Evolutionary conservation across 768 basidiomycete genomes (phyloP).

Genomic region (Lactarius hatsudake): DNA sequence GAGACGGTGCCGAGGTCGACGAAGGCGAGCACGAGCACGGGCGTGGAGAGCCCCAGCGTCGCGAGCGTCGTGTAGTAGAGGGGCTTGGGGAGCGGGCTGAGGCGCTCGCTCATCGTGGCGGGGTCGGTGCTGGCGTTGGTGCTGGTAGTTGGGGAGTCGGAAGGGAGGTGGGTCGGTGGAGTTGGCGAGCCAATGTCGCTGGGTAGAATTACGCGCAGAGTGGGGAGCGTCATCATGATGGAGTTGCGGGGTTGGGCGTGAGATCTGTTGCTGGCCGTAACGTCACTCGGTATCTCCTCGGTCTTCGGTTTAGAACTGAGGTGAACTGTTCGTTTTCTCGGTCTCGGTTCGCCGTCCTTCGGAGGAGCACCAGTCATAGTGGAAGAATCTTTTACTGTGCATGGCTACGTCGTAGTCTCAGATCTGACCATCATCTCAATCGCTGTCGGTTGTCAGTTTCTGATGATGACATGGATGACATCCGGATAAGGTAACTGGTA

Average conservation of each 20-base stretch:
- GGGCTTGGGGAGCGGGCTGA: neutral
- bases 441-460: neutral
- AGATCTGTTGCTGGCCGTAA: neutral
- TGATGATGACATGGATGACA: neutral
- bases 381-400: no score
- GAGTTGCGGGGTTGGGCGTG: neutral
- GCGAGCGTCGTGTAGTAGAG: conserved; percentile 3
- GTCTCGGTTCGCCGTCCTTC: neutral
- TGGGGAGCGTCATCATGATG: neutral
- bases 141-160: neutral
- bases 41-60: conserved; percentile 1
- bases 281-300: neutral
- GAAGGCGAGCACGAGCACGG: conserved; percentile 7
- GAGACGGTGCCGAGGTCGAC: conserved; percentile 16
- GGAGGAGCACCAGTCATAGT: neutral
- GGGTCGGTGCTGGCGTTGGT: neutral
- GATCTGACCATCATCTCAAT: neutral
- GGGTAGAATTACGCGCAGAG: neutral
- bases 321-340: neutral
- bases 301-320: neutral
- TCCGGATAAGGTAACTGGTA: neutral
- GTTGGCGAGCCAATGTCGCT: neutral
- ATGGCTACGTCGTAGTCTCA: neutral
- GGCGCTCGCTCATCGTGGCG: conserved; percentile 1
- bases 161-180: no score